Percentiles rank a stretch among this genome's conserved stretches.
Conservation (phyloP, 192 early-diverging fungal genomes). For the Entomortierella lignicola region DNA sequence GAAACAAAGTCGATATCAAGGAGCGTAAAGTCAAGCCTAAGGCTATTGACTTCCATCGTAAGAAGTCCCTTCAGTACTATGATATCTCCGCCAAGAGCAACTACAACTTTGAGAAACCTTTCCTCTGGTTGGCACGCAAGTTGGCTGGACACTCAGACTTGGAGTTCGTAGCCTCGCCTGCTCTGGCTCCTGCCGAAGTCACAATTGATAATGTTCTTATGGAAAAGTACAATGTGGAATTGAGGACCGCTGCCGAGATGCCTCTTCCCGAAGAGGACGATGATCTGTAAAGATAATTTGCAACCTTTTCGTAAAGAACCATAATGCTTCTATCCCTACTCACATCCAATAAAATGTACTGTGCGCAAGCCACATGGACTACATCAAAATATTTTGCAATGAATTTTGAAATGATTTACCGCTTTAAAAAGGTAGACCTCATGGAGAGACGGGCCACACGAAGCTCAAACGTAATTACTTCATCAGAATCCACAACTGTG, state of each 20-base stretch:
- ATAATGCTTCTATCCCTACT: background rate
- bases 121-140: slow-evolving; percentile 99
- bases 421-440: background rate
- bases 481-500: slow-evolving; percentile 1
- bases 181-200: slow-evolving; percentile 94
- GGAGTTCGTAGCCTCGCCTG: slow-evolving; percentile 97
- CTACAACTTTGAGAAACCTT: slow-evolving; percentile 99
- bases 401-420: background rate
- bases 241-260: slow-evolving; percentile 75
- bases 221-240: slow-evolving; percentile 81
- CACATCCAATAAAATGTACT: background rate
- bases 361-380: background rate
- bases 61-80: slow-evolving; percentile 99
- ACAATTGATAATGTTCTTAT: slow-evolving; percentile 82
- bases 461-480: slow-evolving; percentile 5
- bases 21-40: slow-evolving; percentile 99
- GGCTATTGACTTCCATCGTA: slow-evolving; percentile 99
- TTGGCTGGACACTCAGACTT: slow-evolving; percentile 92
- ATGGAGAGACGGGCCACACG: slow-evolving; percentile 33
- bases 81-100: slow-evolving; percentile 99
- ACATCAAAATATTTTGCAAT: background rate
- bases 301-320: background rate
- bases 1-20: slow-evolving; percentile 99
- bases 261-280: slow-evolving; percentile 81
- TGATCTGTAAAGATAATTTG: slow-evolving; percentile 32